Conservation (phyloP, 345 rosid genomes). For the Populus simonii region DNA sequence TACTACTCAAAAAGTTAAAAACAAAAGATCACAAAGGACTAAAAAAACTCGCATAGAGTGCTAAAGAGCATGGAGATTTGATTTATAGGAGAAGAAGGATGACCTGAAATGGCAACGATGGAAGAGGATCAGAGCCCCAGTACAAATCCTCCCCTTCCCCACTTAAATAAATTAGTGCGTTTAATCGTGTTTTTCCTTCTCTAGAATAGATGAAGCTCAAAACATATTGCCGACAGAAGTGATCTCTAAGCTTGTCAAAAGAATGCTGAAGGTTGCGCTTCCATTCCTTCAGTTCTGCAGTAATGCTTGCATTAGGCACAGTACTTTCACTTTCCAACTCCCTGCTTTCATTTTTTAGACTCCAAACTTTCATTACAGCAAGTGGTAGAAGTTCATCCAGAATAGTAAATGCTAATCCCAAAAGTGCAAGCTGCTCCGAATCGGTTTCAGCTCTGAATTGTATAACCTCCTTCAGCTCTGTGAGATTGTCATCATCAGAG, state of each 20-base stretch:
- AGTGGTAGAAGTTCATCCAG: slow-evolving; percentile 78
- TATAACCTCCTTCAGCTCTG: slow-evolving; percentile 68
- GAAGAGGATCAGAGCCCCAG: slow-evolving; percentile 55
- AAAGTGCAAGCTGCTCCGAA: slow-evolving; percentile 82
- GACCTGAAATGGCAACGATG: slow-evolving; percentile 98
- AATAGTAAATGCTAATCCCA: slow-evolving; percentile 90
- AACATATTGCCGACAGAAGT: slow-evolving; percentile 93
- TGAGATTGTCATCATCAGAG: slow-evolving; percentile 78
- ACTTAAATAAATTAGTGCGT: slow-evolving; percentile 70
- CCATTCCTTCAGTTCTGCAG: slow-evolving; percentile 81
- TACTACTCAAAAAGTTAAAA: not conserved
- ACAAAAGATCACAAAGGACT: not conserved
- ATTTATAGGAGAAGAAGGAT: slow-evolving; percentile 4
- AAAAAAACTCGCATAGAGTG: not conserved
- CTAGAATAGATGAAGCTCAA: slow-evolving; percentile 90
- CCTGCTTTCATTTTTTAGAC: slow-evolving; percentile 44
- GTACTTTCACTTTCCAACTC: slow-evolving; percentile 42
- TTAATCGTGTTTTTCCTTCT: slow-evolving; percentile 77
- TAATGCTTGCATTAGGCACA: slow-evolving; percentile 41
- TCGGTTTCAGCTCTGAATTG: slow-evolving; percentile 89
- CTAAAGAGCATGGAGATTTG: not conserved
- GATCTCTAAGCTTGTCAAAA: slow-evolving; percentile 85
- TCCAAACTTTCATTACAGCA: slow-evolving; percentile 61
- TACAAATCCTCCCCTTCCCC: slow-evolving; percentile 62
- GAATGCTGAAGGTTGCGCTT: slow-evolving; percentile 83